A percentile compares a stretch with the other conserved stretches of the same genome.
Conservation (phyloP, 192 early-diverging fungal species). For the Entrophospora sp. region DNA sequence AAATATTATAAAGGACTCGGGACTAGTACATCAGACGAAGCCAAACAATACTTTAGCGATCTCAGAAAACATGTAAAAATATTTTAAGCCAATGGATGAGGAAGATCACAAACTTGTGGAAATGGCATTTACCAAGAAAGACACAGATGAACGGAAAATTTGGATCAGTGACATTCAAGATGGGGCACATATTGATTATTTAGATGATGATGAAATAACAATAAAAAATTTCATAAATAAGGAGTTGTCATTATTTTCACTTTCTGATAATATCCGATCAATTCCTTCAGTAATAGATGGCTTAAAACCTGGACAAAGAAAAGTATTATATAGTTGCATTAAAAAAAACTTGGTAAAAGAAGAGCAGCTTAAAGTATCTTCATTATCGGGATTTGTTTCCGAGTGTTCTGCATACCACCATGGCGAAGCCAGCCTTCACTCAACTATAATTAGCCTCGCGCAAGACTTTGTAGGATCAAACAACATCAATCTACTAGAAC, state of each 20-base stretch:
- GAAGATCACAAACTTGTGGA: constrained; percentile 77
- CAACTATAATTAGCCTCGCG: constrained; percentile 88
- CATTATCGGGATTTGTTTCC: constrained; percentile 81
- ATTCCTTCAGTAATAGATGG: constrained; percentile 94
- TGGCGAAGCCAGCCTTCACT: constrained; percentile 73
- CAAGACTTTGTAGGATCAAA: constrained; percentile 94
- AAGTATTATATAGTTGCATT: constrained; percentile 82
- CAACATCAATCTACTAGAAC: constrained; percentile 80
- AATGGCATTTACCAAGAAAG: constrained; percentile 95
- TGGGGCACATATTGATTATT: constrained; percentile 86
- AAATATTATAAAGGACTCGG: constrained; percentile 99
- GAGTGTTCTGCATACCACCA: constrained; percentile 93
- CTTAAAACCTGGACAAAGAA: constrained; percentile 94
- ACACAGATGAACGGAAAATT: constrained; percentile 89
- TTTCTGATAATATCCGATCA: constrained; percentile 90
- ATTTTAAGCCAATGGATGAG: constrained; percentile 45
- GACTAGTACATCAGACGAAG: constrained; percentile 74
- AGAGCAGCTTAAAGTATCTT: constrained; percentile 70
- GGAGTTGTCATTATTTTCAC: constrained; percentile 90
- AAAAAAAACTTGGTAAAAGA: constrained; percentile 68
- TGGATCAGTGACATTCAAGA: constrained; percentile 80
- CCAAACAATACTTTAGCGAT: constrained; percentile 85
- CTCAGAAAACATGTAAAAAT: constrained; percentile 72
- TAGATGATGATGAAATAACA: constrained; percentile 58
- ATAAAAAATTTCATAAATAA: constrained; percentile 91